Evolutionary conservation across 2,329 filamentous ascomycete genomes (phyloP), one percentile per base, ranked within the genome.

Genomic region (Xylariaceae sp.): DNA sequence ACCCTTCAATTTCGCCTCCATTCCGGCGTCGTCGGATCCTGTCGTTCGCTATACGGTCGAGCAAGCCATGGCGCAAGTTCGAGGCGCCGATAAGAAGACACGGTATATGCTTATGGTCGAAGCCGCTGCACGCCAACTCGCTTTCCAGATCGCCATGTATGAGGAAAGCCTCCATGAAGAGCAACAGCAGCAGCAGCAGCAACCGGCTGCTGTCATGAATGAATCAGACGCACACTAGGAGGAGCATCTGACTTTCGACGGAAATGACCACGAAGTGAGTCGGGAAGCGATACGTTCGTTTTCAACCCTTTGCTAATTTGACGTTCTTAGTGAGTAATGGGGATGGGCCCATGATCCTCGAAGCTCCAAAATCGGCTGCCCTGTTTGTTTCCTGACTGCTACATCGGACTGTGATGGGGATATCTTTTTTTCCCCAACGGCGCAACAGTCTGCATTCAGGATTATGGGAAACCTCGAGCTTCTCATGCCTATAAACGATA

Each of bases 71-170:
- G 67, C 68, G 9, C 74, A 79, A 50, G 73, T 76, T 27, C 72
- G 74, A 31, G 61, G 63, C 12, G 72, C 75, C 32, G 73, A 77
- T 59, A 72, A 69, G 59, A 71, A 72, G 49, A 71, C 74, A 1
- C 72, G 80, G 3, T 70, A 74, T 49, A 70, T 81, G 56, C 73
- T 79, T 49, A 73, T 78, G 60, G 75, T 84, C 51, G 78, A 83
- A 60, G 71, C 76, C 43, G 73, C 77, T 2, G 79, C 80, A 9
- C 75, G 77, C 64, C 77, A 82, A 67, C 72, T 84, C 34, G 79
- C 77, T 5, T 71, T 80, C 62, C 74, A 76, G 31, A 74, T 82
- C 44, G 71, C 73, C 26, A 74, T 80, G 58, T 80, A 78, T 60
- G 76, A 80, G 56, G 77, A 80, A 3, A 59, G 56, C 3, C 49